Evolutionary conservation across 2,329 filamentous ascomycete genomes (phyloP).

Genomic region (Aureobasidium sp.): DNA sequence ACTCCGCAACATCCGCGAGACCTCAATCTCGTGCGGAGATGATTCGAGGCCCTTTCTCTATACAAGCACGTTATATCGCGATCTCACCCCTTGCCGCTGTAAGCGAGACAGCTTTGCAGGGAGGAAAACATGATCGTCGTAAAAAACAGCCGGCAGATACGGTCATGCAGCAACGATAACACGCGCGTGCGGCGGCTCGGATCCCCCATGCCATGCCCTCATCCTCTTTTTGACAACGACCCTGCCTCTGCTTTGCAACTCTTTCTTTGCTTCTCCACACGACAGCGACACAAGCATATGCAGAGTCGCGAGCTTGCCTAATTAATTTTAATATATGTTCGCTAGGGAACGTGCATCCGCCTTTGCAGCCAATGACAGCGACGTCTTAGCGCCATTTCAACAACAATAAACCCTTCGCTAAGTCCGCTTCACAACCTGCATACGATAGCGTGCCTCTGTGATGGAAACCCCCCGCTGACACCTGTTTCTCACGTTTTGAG

Average conservation of each 20-base stretch:
- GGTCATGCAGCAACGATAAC: neutral
- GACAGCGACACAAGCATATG: neutral
- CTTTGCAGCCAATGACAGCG: conserved; percentile 4
- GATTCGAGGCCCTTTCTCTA: neutral
- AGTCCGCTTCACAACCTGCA: neutral
- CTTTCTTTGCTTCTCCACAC: neutral
- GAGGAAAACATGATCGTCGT: neutral
- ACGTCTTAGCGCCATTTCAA: neutral
- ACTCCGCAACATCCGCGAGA: neutral
- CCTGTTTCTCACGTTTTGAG: neutral
- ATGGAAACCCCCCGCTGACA: neutral
- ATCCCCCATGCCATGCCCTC: neutral
- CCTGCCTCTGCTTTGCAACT: no score
- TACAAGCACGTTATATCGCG: neutral
- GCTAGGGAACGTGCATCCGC: conserved; percentile 5
- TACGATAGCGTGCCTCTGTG: conserved; percentile 3
- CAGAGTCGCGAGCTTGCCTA: neutral
- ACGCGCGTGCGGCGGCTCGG: neutral
- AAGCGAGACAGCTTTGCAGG: neutral
- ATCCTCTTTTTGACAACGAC: no score
- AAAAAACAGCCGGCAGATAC: neutral
- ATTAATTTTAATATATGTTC: neutral
- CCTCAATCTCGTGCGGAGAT: neutral
- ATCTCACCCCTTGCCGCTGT: neutral
- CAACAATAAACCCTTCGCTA: neutral